phyloP scores from a whole-genome alignment of 495 filamentous ascomycete species.

The Podospora didyma region DNA sequence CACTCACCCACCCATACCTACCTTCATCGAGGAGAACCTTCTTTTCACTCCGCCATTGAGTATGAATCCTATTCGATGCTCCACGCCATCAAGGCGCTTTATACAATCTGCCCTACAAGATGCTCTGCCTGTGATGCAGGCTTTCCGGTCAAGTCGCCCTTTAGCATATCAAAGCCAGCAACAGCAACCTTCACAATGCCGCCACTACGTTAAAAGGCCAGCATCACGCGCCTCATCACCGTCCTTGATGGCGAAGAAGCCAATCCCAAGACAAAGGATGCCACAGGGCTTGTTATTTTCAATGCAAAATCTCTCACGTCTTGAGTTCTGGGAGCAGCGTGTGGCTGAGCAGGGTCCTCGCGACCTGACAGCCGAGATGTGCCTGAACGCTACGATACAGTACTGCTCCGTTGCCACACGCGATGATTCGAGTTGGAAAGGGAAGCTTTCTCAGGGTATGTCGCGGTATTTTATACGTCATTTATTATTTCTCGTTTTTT shows the following conservation, averaged over 20 bases:
- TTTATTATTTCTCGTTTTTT: no score
- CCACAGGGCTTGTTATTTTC: constrained; percentile 11
- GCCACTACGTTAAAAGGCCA: not conserved
- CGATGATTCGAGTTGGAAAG: constrained; percentile 11
- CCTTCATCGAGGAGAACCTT: no score
- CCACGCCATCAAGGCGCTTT: not conserved
- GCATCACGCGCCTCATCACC: not conserved
- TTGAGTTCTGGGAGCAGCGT: constrained; percentile 18
- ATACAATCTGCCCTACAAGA: not conserved
- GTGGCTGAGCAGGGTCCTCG: constrained; percentile 1
- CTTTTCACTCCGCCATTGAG: no score
- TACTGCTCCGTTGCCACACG: constrained; percentile 23
- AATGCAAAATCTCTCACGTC: constrained; percentile 21
- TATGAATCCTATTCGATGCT: no score
- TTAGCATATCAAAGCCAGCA: no score
- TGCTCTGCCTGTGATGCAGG: not conserved
- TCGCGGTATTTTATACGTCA: no score
- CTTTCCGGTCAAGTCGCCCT: not conserved
- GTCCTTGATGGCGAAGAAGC: not conserved
- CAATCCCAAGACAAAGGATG: not conserved
- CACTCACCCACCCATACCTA: no score
- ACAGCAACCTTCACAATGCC: not conserved
- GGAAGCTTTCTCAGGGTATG: constrained; percentile 14
- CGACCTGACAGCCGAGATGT: constrained; percentile 20
- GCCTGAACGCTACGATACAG: constrained; percentile 11